phyloP scores from a whole-genome alignment of 345 rosid species.

The Arabidopsis arenosa region DNA sequence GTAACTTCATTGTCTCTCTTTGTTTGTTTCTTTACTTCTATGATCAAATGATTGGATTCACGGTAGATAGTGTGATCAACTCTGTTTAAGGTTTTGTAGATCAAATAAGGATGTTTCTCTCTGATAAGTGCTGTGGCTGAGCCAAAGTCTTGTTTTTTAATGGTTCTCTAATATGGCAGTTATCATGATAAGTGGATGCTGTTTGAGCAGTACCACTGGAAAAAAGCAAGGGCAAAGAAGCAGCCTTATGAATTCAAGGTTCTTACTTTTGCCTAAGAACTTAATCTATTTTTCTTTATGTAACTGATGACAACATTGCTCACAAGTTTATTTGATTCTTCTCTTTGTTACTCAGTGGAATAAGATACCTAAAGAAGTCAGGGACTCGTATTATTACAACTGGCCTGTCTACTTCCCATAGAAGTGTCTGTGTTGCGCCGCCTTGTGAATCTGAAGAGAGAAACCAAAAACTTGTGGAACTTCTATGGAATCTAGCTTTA shows the following conservation, averaged over 20 bases:
- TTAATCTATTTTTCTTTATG: not conserved
- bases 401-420: slow-evolving; percentile 88
- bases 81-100: slow-evolving; percentile 1
- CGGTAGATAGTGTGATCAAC: not conserved
- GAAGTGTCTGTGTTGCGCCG: slow-evolving; percentile 15
- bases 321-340: slow-evolving; percentile 27
- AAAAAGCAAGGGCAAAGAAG: slow-evolving; percentile 71
- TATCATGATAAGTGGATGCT: slow-evolving; percentile 92
- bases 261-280: not conserved
- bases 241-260: slow-evolving; percentile 88
- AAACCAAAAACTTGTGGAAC: slow-evolving; percentile 3
- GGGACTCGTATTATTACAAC: slow-evolving; percentile 78
- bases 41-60: not conserved
- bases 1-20: slow-evolving; percentile 10
- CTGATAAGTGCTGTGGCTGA: not conserved
- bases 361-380: slow-evolving; percentile 69
- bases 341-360: slow-evolving; percentile 72
- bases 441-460: slow-evolving; percentile 23
- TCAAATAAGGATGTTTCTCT: not conserved
- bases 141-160: not conserved
- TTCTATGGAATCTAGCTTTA: slow-evolving; percentile 4
- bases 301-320: not conserved
- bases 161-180: slow-evolving; percentile 50
- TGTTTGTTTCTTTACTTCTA: not conserved
- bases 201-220: slow-evolving; percentile 88